Evolutionary conservation across 495 filamentous ascomycete genomes (phyloP).

Genomic region (Bombardia bombarda): DNA sequence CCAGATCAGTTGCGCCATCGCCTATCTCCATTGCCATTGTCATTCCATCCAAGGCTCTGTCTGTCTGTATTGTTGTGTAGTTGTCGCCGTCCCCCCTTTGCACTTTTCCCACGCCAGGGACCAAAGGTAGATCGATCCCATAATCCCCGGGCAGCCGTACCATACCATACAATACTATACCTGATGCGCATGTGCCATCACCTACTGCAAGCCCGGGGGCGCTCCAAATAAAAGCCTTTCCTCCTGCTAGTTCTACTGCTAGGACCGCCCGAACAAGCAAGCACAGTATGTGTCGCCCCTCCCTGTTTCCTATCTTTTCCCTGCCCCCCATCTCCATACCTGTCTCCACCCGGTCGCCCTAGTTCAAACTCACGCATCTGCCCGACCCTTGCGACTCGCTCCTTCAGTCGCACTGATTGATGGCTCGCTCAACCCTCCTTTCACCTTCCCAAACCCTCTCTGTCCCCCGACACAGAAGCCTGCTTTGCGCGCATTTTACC

Average conservation of each 20-base stretch:
- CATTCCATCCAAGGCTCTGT: too few relatives aligned
- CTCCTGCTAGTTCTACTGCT: background rate
- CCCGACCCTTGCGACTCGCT: slow-evolving; percentile 3
- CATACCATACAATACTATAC: too few relatives aligned
- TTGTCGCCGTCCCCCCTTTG: too few relatives aligned
- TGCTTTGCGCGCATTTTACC: slow-evolving; percentile 11
- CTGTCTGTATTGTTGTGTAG: too few relatives aligned
- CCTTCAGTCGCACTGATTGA: slow-evolving; percentile 15
- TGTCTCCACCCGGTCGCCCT: background rate
- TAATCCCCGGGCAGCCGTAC: too few relatives aligned
- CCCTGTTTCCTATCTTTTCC: background rate
- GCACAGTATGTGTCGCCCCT: background rate
- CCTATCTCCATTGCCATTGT: too few relatives aligned
- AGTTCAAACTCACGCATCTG: background rate
- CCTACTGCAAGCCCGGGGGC: background rate
- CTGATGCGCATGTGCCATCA: background rate
- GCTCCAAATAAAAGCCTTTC: background rate
- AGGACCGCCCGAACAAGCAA: background rate
- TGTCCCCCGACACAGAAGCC: slow-evolving; percentile 2
- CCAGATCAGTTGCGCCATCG: too few relatives aligned
- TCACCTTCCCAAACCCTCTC: slow-evolving; percentile 10
- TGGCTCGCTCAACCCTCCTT: slow-evolving; percentile 12
- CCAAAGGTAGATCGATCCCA: too few relatives aligned
- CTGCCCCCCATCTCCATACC: background rate
- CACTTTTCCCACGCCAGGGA: too few relatives aligned